Evolutionary conservation across 345 rosid species (phyloP), one percentile per base, ranked within the genome.

Genomic region (Eucalyptus erythrocorys): DNA sequence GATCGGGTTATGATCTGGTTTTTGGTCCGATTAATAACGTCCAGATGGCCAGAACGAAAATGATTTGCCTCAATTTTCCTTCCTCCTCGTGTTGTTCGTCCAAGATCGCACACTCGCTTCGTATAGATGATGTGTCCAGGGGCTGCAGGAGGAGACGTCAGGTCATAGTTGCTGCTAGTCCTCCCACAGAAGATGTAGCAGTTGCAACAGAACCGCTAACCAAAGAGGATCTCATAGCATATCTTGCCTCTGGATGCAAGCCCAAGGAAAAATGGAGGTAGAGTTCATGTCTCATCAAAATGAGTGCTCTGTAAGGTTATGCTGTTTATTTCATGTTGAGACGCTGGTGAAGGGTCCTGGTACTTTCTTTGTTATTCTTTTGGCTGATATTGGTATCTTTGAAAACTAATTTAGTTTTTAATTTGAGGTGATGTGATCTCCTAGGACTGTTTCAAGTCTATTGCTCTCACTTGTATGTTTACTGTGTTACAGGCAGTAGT

Each of bases 231-330:
- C 98, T 98, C 86, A 93, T 98, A 13, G 94, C 90, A 48, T 97
- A 97, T 90, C 99, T 98, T 91, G 99, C 96, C 87, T 97, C 99
- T 86, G 99, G 99, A 47, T 98, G 99, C 94, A 98, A 98, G 93
- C 85, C 97, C 7, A 97, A 96, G 93, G 99, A 98, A 55, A 92
- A 94, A n/a, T 98, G 97, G 97, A 98, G 99, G 99, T 96, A 88
- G 85, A 8, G 16, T 87, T 88, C 87, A 27, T 55, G 82, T 76
- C 66, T 21, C 64, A 21, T 87, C 26, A 15, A 26, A 76, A 40
- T 76, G 84, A 76, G 30, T 22, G 84, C 84, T 40, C 47, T 76
- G 30, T 76, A 76, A 10, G 84, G 47, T 76, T 40, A 76, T 76
- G 84, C 76, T 37, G 8, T 61, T 87, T 37, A 17, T 43, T 59